Evolutionary conservation across 2,329 filamentous ascomycete genomes (phyloP).

Genomic region (Plectosphaerella sp.): DNA sequence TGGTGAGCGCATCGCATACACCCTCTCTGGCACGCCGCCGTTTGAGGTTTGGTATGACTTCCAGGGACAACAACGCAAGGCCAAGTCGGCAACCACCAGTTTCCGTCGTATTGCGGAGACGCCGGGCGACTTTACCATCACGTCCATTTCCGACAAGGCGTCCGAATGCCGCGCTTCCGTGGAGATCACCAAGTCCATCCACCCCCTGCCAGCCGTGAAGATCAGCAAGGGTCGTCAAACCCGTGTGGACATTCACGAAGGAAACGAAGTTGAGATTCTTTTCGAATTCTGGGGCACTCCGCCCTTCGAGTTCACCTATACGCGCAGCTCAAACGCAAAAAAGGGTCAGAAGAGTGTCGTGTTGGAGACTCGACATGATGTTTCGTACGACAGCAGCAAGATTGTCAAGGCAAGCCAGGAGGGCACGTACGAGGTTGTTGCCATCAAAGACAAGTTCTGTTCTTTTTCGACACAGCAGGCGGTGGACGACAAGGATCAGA

Average conservation of each 20-base stretch:
- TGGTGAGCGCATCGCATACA: conserved; percentile 89
- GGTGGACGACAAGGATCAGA: conserved; percentile 41
- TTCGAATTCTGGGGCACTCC: conserved; percentile 96
- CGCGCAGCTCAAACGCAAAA: conserved; percentile 77
- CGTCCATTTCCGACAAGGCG: conserved; percentile 79
- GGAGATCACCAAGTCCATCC: conserved; percentile 76
- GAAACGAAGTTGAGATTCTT: conserved; percentile 84
- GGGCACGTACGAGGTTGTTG: conserved; percentile 95
- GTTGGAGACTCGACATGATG: conserved; percentile 85
- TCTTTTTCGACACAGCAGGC: conserved; percentile 73
- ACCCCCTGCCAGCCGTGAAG: conserved; percentile 85
- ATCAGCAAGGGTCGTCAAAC: conserved; percentile 80
- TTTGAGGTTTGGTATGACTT: conserved; percentile 94
- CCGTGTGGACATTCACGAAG: conserved; percentile 92
- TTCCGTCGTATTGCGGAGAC: conserved; percentile 93
- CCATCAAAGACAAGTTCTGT: conserved; percentile 91
- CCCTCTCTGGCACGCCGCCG: conserved; percentile 82
- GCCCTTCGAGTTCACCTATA: conserved; percentile 97
- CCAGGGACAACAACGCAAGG: conserved; percentile 71
- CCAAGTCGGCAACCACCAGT: conserved; percentile 71
- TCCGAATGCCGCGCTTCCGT: conserved; percentile 81
- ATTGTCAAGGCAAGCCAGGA: conserved; percentile 83
- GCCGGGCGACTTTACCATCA: conserved; percentile 84
- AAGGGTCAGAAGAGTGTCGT: conserved; percentile 75
- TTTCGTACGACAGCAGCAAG: conserved; percentile 77